These are phyloP conservation scores for Cladosporium colombiae DNA, from an alignment of 2,329 filamentous ascomycete species.

Conservation along the genomic window DNA sequence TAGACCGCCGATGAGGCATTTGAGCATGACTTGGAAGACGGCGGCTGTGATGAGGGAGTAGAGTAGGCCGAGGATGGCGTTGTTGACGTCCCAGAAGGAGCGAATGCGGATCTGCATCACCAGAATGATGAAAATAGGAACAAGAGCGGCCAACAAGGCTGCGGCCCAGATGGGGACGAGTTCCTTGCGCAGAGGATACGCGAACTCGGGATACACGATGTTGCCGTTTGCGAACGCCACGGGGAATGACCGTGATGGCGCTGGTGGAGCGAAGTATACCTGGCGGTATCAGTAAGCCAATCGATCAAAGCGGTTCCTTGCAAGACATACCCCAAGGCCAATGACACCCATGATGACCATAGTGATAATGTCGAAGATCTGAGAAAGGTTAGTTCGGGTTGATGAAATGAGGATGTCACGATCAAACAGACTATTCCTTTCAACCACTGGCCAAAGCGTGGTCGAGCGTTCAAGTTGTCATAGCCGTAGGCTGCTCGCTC, in stretches of 20 bases:
- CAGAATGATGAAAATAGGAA: slow-evolving; percentile 67
- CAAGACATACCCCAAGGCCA: slow-evolving; percentile 61
- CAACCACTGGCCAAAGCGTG: slow-evolving; percentile 69
- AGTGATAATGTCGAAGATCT: slow-evolving; percentile 65
- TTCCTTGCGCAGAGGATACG: slow-evolving; percentile 69
- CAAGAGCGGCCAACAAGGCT: slow-evolving; percentile 63
- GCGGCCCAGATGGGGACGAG: slow-evolving; percentile 72
- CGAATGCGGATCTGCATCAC: slow-evolving; percentile 62
- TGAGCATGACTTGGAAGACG: slow-evolving; percentile 76
- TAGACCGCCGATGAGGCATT: slow-evolving; percentile 67
- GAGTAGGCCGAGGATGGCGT: slow-evolving; percentile 67
- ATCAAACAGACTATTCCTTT: slow-evolving; percentile 52
- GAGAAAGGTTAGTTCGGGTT: neutral
- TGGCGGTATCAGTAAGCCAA: slow-evolving; percentile 54
- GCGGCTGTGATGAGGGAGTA: slow-evolving; percentile 70
- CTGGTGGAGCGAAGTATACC: slow-evolving; percentile 56
- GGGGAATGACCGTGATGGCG: slow-evolving; percentile 68
- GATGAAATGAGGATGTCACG: no score
- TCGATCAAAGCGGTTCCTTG: neutral
- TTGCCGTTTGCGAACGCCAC: slow-evolving; percentile 67
- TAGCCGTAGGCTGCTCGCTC: slow-evolving; percentile 20
- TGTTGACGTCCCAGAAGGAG: slow-evolving; percentile 60
- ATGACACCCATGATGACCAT: slow-evolving; percentile 67
- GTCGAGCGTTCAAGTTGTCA: slow-evolving; percentile 52
- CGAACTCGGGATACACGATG: slow-evolving; percentile 69